Evolutionary conservation across 768 basidiomycete species (phyloP), one percentile per base, ranked within the genome.

Genomic region (Tulasnella sp.): DNA sequence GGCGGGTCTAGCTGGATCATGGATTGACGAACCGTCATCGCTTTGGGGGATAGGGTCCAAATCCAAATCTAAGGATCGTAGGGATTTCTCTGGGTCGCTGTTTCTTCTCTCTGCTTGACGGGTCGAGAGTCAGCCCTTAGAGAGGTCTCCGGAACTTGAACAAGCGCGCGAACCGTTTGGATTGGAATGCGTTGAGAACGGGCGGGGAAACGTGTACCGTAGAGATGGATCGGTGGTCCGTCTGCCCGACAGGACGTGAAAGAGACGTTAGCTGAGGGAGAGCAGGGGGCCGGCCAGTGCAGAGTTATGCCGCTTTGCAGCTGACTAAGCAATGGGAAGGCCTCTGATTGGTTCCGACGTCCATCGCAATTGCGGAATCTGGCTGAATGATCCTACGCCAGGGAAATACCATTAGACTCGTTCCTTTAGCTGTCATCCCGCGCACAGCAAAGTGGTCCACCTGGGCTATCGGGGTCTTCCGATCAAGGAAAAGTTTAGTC

Each of bases 161-260:
- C 62, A 16, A 36, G 62, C 34, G 62, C 34, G 31, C 31, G 14
- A 16, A 12, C 31, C 62, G 62, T 68, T 34, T 34, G 62, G n/a
- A 68, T 31, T 6, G 18, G 62, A 68, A 36, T 52, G n/a, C 1
- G 62, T 27, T 68, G 62, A 36, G 62, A 68, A 14, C 34, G 62
- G 18, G 62, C 62, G 62, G 62, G 62, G 62, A 31, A 68, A 36
- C 36, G 62, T 36, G 62, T 68, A 68, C 62, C 62, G 62, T 36
- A 68, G 34, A 68, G 62, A 68, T 68, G 62, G 62, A 68, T 68
- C 62, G 62, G 62, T 68, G 62, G 62, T 68, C 62, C 62, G 62
- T 68, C 34, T 68, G 27, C 34, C 8, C 31, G 34, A 19, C 0
- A 18, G 31, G 16, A 36, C 16, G 62, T 68, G 62, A 68, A 34